Evolutionary conservation across 768 basidiomycete species (phyloP).

Genomic region (Pisolithus sp.): DNA sequence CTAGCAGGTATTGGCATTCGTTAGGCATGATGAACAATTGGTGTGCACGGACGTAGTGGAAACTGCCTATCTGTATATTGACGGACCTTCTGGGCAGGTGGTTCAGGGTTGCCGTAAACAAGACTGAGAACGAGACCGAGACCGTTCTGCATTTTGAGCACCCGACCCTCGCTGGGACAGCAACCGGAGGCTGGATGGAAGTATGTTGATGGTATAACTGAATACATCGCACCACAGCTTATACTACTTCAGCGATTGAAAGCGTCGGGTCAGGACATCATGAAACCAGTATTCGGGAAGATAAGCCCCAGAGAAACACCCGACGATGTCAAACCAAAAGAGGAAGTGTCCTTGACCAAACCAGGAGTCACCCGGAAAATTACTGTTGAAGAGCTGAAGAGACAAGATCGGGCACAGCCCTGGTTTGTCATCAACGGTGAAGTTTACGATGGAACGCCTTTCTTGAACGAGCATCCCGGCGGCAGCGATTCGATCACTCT

Average conservation of each 20-base stretch:
- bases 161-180: slow-evolving; percentile 45
- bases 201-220: slow-evolving; percentile 7
- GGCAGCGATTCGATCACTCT: slow-evolving; percentile 49
- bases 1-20: slow-evolving; percentile 40
- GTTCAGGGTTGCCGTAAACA: slow-evolving; percentile 49
- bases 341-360: slow-evolving; percentile 37
- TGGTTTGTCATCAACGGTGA: slow-evolving; percentile 53
- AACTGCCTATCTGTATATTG: neutral
- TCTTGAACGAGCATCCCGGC: slow-evolving; percentile 52
- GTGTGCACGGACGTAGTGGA: slow-evolving; percentile 10
- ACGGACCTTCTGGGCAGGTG: slow-evolving; percentile 31
- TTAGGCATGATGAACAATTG: slow-evolving; percentile 57
- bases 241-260: slow-evolving; percentile 35
- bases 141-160: slow-evolving; percentile 46
- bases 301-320: neutral
- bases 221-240: neutral
- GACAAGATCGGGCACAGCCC: slow-evolving; percentile 30
- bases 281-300: slow-evolving; percentile 34
- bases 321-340: neutral
- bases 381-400: slow-evolving; percentile 36
- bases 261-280: slow-evolving; percentile 36
- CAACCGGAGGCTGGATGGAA: slow-evolving; percentile 57
- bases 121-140: slow-evolving; percentile 20
- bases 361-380: slow-evolving; percentile 40
- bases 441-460: slow-evolving; percentile 49